These are phyloP conservation scores for Starmerella sirachaensis DNA, from an alignment of 805 yeast genomes.

Conservation along the genomic window DNA sequence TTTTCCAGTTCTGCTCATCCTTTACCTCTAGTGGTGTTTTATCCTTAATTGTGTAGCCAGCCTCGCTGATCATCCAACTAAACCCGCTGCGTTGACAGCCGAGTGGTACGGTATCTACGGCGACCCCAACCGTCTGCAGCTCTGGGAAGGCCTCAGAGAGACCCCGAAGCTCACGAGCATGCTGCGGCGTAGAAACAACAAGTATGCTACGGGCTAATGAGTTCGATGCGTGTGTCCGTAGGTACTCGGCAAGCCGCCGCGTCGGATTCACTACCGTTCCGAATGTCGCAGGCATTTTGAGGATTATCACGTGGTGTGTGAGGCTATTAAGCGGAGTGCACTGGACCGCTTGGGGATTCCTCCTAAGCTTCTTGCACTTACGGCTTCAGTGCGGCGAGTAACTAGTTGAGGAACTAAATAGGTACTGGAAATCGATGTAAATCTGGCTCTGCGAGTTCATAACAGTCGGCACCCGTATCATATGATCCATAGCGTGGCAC, in stretches of 20 bases:
- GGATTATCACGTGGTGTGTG: too few relatives aligned
- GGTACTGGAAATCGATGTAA: too few relatives aligned
- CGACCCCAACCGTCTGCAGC: constrained; percentile 24
- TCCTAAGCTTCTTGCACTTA: too few relatives aligned
- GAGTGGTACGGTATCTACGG: constrained; percentile 27
- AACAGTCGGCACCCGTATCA: too few relatives aligned
- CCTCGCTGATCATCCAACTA: constrained; percentile 20
- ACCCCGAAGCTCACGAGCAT: constrained; percentile 24
- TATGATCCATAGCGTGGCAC: too few relatives aligned
- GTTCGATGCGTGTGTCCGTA: constrained; percentile 19
- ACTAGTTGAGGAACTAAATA: too few relatives aligned
- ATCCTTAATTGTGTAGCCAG: constrained; percentile 20
- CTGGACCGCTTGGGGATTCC: too few relatives aligned
- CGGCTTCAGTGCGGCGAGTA: too few relatives aligned
- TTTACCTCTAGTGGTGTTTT: constrained; percentile 2
- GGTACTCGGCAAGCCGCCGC: constrained; percentile 15
- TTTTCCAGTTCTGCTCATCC: constrained; percentile 13
- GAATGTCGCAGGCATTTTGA: constrained; percentile 12
- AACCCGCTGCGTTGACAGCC: constrained; percentile 27
- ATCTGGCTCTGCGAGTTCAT: too few relatives aligned
- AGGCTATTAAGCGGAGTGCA: too few relatives aligned
- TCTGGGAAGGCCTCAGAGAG: constrained; percentile 17
- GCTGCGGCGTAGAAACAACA: constrained; percentile 28
- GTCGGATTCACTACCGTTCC: constrained; percentile 23
- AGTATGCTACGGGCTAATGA: constrained; percentile 21